Evolutionary conservation across 2,329 filamentous ascomycete species (phyloP), one percentile per base, ranked within the genome.

Genomic region (Nannizziopsis arthrosporioides): DNA sequence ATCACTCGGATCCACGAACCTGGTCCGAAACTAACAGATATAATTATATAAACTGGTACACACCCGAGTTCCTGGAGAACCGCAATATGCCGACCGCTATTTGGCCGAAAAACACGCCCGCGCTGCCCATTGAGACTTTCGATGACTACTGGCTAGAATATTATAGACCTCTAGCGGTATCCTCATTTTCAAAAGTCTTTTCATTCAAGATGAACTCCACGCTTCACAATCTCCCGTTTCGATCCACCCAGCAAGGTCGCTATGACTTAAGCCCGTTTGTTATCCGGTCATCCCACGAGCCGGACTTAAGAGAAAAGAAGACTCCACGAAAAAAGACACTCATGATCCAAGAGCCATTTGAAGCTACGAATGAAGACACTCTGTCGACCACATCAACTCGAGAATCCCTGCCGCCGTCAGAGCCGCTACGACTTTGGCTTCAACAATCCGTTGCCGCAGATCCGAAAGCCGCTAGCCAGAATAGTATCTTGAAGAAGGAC

Each of bases 91-190:
- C 81, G 3, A 72, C 74, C 5, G 59, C 52, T 27, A 49, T 52
- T 19, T 31, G 32, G 19, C 57, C 59, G 35, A 48, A 54, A 51
- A 11, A 40, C 5, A 34, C 41, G 12, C 59, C 64, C 3, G 63
- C 62, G 43, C 60, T 61, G 5, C 53, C 61, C 63, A 54, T 63
- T 57, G 69, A 73, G 2, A 79, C 76, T 51, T 87, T 86, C 51
- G 90, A 96, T 61, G 88, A 96, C 64, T 98, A 94, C 65, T 98
- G 92, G 92, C 73, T 92, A 6, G 92, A 98, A 63, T 96, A 95
- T 64, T 98, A 98, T 62, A 81, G 89, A 11, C 92, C 92, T 0
- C 75, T 85, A 6, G 85, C 85, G 0, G 69, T 96, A 1, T 94
- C 92, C 0, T 92, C 87, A 0, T 87, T 96, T 55, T 77, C 82